A percentile compares a stretch with the other conserved stretches of the same genome.
Conservation (phyloP, 1,139 yeast species). For the Suhomyces atakaporum region DNA sequence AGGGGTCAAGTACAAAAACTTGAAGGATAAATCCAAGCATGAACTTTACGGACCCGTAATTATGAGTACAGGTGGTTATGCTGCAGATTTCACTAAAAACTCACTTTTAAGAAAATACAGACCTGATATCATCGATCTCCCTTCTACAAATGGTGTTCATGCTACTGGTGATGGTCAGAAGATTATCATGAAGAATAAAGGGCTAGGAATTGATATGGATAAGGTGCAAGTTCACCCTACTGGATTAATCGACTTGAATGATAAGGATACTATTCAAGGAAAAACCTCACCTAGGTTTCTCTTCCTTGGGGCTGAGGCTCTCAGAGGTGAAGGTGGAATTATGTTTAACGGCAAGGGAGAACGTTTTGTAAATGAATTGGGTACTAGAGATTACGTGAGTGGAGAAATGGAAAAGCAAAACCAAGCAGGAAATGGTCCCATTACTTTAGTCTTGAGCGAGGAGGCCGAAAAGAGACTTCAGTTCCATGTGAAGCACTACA, state of each 20-base stretch:
- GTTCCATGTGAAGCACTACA: slow-evolving; percentile 66
- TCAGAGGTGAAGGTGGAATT: slow-evolving; percentile 78
- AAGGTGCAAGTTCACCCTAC: slow-evolving; percentile 84
- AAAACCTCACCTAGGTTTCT: slow-evolving; percentile 52
- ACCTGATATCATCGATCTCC: slow-evolving; percentile 62
- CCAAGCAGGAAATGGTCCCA: slow-evolving; percentile 51
- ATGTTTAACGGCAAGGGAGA: slow-evolving; percentile 62
- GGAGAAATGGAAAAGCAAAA: slow-evolving; percentile 54
- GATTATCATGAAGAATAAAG: slow-evolving; percentile 58
- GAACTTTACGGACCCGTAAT: slow-evolving; percentile 58
- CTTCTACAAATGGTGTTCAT: slow-evolving; percentile 73
- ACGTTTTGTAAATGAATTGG: slow-evolving; percentile 72
- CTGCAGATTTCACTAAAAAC: slow-evolving; percentile 57
- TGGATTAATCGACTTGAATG: slow-evolving; percentile 69
- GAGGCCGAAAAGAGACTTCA: slow-evolving; percentile 46
- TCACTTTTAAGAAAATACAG: slow-evolving; percentile 55
- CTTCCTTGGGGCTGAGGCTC: slow-evolving; percentile 76
- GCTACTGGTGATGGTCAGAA: slow-evolving; percentile 80
- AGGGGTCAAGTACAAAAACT: slow-evolving; percentile 53
- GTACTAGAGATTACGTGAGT: slow-evolving; percentile 69
- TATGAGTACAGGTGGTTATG: slow-evolving; percentile 81
- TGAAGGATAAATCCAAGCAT: slow-evolving; percentile 33
- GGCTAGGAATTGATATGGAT: slow-evolving; percentile 68
- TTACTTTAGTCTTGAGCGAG: slow-evolving; percentile 50
- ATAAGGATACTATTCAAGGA: slow-evolving; percentile 47